Evolutionary conservation across 1,284 basidiomycete genomes (phyloP), one percentile per base, ranked within the genome.

Genomic region (Neotropicomus parvogracilis): DNA sequence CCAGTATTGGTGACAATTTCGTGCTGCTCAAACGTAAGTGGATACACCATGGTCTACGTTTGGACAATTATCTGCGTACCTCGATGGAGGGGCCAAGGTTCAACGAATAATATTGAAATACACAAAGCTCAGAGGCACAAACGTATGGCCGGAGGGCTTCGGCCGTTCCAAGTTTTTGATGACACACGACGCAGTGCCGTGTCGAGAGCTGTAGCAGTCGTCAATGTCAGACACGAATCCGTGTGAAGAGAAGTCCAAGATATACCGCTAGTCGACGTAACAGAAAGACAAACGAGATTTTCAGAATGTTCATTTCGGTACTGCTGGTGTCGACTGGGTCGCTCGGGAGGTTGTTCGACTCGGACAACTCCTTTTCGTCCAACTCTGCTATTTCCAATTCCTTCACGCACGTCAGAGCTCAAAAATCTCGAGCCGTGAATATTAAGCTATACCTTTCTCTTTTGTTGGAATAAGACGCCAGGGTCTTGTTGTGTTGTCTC

Each of bases 101-200:
- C 34, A 81, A 63, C 10, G 73, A 68, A 56, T 83, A 84, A 54
- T 81, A 85, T 54, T 81, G 81, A 56, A 81, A 84, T 3, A 75
- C 68, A 59, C 82, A 85, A 3, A 85, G 68, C 49, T 74, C 75
- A 12, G 72, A 72, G 49, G 75, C 70, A 58, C 82, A 85, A 13
- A 84, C 80, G 56, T 83, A 84, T 6, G 82, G 82, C 59, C 83
- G 83, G 48, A 85, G 73, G 0, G 77, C 77, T 52, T 80, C 79
- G 49, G 74, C 77, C 38, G 67, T 69, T 10, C 69, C 55, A 28
- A 84, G 71, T 48, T 72, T 75, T 53, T 77, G 75, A 50, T 84
- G 81, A 59, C 82, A 85, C 8, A 83, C 78, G 12, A 81, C 68
- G 54, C 82, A 85, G 57, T 77, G 83, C 19, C 75, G 72, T 1